Evolutionary conservation across 2,329 filamentous ascomycete species (phyloP), one percentile per base, ranked within the genome.

Genomic region (Calonectria pteridis): DNA sequence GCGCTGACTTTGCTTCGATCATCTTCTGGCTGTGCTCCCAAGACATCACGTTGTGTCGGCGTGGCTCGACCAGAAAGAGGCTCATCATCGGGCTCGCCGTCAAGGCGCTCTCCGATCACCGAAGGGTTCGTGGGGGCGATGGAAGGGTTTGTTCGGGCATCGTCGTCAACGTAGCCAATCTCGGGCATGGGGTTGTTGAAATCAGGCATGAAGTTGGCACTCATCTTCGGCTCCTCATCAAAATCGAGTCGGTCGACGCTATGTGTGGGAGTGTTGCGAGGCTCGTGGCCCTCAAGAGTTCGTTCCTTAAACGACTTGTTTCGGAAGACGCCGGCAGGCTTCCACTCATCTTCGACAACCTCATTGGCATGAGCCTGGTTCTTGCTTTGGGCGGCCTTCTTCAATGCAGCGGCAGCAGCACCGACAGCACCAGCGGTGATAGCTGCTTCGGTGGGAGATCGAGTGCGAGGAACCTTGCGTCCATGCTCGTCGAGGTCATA

Each of bases 111-210:
- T 77, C 95, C 91, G 50, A 97, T 92, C 64, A 96, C 89, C 0
- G 67, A 69, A 18, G 67, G 67, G 33, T 69, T 69, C 6, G 67
- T 64, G 6, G 46, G 59, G 14, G 46, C 66, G n/a, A 73, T 58
- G 18, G 96, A 98, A 3, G 95, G 95, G 81, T 97, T 97, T 23
- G 95, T 98, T 58, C 91, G 93, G 20, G 95, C 89, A 74, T 97
- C 95, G 46, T 91, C 89, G 14, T 89, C 87, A 2, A 85, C 78
- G 77, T 94, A 93, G 5, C 93, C 95, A 79, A 94, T 92, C 81
- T 96, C 95, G 0, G 94, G 94, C 87, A 96, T 91, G 6, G 94
- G 93, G 77, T 96, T 88, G 71, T 92, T 85, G 43, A 90, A 85
- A 76, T 93, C 89, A 4, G 95, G 95, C 73, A 96, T 83, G 59